phyloP scores from a whole-genome alignment of 148 eudicot genomes.

The Rhododendron williamsianum region DNA sequence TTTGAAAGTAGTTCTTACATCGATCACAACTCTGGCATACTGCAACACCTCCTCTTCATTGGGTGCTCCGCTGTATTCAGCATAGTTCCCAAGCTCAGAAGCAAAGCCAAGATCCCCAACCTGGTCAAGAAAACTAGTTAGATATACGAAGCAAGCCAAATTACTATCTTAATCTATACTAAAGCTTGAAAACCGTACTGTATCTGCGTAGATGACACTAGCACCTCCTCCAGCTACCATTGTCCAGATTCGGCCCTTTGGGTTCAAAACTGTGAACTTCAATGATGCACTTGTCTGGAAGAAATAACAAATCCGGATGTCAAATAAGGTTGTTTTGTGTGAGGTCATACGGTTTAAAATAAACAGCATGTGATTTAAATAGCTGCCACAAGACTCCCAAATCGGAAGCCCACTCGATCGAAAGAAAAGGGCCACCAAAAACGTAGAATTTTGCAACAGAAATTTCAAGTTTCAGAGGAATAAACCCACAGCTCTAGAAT shows the following conservation, averaged over 20 bases:
- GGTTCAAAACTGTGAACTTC: conserved; percentile 73
- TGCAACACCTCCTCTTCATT: conserved; percentile 74
- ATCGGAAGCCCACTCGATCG: not conserved
- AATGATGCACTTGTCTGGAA: conserved; percentile 72
- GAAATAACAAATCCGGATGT: not conserved
- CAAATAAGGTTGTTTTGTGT: not conserved
- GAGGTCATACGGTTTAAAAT: not conserved
- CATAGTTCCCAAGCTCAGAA: conserved; percentile 69
- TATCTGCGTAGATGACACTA: conserved; percentile 73
- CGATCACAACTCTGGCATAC: conserved; percentile 69
- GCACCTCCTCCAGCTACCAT: conserved; percentile 89
- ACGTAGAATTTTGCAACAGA: not conserved
- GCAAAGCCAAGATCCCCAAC: conserved; percentile 82
- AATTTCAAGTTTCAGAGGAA: not conserved
- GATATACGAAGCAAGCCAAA: not conserved
- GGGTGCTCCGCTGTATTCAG: conserved; percentile 76
- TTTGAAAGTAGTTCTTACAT: conserved; percentile 33
- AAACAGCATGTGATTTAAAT: not conserved
- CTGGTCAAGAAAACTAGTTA: conserved; percentile 18
- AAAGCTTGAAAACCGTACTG: conserved; percentile 28
- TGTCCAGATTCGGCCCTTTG: conserved; percentile 72
- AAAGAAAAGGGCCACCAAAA: not conserved
- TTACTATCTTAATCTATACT: not conserved
- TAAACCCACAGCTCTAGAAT: not conserved
- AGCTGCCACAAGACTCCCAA: not conserved